Base-by-base conservation (phyloP, 345 rosid species). In the Hibiscus tridactylites region DNA sequence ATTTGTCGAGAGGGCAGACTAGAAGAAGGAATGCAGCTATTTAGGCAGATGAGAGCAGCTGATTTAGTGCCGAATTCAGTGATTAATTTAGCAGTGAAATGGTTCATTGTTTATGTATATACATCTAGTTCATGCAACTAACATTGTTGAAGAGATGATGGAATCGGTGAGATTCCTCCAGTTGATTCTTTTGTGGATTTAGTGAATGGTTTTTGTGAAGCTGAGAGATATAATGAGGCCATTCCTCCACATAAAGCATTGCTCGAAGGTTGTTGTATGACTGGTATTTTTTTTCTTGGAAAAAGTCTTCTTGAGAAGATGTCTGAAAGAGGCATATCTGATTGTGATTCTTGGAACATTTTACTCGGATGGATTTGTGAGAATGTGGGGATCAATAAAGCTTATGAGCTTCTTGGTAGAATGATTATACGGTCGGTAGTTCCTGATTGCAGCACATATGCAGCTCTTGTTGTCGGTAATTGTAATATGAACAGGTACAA, bases 311-410 rank as follows among this genome's bases (percentile, higher is more conserved):
- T 82, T 21, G 82, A 70, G 63, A 80, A 79, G 70, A 82, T 87
- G 85, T 80, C 69, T 16, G 65, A 77, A 56, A 74, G 75, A 46
- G 75, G 72, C 46, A 76, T 83, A 50, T 75, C 77, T 60, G 83
- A 84, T 57, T 68, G 84, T 58, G 72, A 79, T 73, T 85, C 87
- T 60, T 86, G 90, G 86, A 84, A 84, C 75, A 74, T 80, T 79
- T 75, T 71, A 26, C 75, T 86, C 73, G 73, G 85, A 54, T 84
- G 86, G 81, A 79, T 86, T 56, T 86, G 83, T 66, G 80, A 82
- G 72, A 76, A 81, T 44, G 56, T 29, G 33, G 65, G 65, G 21
- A 71, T 80, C 39, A 73, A 72, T 68, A 81, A 83, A 63, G 83
- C 81, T 24, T 67, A 72, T 56, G 86, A 81, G 74, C 70, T 84